These are phyloP conservation scores for Spiromastix sp. DNA, from an alignment of 2,329 filamentous ascomycete genomes.

Conservation along the genomic window DNA sequence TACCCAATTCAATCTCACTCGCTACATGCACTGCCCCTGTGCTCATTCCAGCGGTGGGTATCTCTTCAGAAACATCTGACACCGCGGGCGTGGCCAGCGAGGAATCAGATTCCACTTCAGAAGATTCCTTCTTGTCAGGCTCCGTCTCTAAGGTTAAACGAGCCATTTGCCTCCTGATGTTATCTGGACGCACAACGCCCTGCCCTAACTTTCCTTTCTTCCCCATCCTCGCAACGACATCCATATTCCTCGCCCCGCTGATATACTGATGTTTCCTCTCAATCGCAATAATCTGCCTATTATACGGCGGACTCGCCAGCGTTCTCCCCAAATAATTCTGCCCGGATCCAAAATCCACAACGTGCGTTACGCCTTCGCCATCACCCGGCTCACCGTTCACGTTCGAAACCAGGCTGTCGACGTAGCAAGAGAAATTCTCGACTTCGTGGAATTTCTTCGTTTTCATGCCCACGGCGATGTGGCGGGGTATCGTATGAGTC, in stretches of 20 bases:
- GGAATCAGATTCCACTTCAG: slow-evolving; percentile 2
- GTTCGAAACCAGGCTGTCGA: slow-evolving; percentile 54
- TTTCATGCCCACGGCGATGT: slow-evolving; percentile 83
- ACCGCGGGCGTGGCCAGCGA: slow-evolving; percentile 8
- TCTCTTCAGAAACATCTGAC: not conserved
- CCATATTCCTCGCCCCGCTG: slow-evolving; percentile 69
- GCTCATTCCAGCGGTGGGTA: not conserved
- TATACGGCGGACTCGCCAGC: slow-evolving; percentile 75
- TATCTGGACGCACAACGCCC: slow-evolving; percentile 67
- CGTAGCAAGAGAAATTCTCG: slow-evolving; percentile 75
- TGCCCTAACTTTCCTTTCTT: too few species aligned
- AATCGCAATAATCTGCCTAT: slow-evolving; percentile 78
- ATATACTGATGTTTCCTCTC: slow-evolving; percentile 84
- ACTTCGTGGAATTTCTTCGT: slow-evolving; percentile 95
- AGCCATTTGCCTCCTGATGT: slow-evolving; percentile 46
- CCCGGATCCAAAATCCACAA: slow-evolving; percentile 91
- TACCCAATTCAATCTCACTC: not conserved
- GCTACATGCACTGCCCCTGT: not conserved
- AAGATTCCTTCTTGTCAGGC: slow-evolving; percentile 7
- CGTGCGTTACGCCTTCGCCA: slow-evolving; percentile 56
- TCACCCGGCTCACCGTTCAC: slow-evolving; percentile 39
- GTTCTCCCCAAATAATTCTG: slow-evolving; percentile 92
- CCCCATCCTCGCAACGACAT: slow-evolving; percentile 68
- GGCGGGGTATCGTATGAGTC: slow-evolving; percentile 49
- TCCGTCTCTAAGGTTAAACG: slow-evolving; percentile 13